A percentile compares a stretch with the other conserved stretches of the same genome.
Conservation (phyloP, 495 filamentous ascomycete species). For the Talaromyces nanjingensis region DNA sequence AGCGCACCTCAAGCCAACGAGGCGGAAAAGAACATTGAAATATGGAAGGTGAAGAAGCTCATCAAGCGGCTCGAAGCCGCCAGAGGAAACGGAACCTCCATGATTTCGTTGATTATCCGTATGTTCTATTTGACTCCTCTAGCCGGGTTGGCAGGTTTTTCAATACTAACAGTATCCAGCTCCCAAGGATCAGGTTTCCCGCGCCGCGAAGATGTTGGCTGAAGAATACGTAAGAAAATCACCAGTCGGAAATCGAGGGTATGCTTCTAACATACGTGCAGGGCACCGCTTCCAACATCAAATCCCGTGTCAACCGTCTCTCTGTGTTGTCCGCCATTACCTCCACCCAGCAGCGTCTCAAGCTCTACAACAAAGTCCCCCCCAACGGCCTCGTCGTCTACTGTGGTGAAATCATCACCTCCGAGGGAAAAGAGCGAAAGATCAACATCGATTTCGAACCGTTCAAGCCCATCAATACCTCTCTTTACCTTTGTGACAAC, state of each 20-base stretch:
- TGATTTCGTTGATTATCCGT: conserved; percentile 99
- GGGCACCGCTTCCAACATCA: conserved; percentile 98
- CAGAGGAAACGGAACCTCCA: conserved; percentile 90
- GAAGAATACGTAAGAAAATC: conserved; percentile 85
- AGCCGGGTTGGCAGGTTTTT: conserved; percentile 2
- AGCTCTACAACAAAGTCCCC: conserved; percentile 97
- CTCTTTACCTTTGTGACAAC: conserved; percentile 97
- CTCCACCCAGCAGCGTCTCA: conserved; percentile 96
- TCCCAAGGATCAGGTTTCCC: conserved; percentile 95
- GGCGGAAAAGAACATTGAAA: conserved; percentile 91
- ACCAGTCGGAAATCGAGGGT: too few relatives aligned
- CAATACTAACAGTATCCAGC: conserved; percentile 41
- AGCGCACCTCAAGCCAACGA: conserved; percentile 83
- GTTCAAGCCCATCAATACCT: conserved; percentile 99
- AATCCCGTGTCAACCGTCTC: conserved; percentile 96
- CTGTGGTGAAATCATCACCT: conserved; percentile 99
- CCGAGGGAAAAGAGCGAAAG: conserved; percentile 96
- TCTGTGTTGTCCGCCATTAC: conserved; percentile 97
- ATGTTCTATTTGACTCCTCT: conserved; percentile 32
- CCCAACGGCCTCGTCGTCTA: conserved; percentile 97
- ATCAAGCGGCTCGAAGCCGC: conserved; percentile 93
- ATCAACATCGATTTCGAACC: conserved; percentile 99
- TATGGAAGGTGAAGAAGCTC: conserved; percentile 93
- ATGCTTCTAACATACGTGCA: conserved; percentile 28
- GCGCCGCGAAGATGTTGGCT: conserved; percentile 97